Evolutionary conservation across 768 basidiomycete species (phyloP), one percentile per base, ranked within the genome.

Genomic region (Amylocystis lapponica): DNA sequence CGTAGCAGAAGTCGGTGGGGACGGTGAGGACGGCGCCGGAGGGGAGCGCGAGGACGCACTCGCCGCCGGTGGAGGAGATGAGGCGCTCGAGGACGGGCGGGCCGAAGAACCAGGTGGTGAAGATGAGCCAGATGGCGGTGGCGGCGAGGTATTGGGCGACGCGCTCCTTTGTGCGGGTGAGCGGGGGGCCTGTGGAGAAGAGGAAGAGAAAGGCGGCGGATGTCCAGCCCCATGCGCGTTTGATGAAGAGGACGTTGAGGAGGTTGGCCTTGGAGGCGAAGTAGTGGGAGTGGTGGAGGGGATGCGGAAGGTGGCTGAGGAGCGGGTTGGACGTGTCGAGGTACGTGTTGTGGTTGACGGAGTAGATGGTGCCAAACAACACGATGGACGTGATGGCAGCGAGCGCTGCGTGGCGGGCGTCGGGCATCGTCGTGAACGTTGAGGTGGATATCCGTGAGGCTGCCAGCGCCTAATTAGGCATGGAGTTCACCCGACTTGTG

Each of bases 141-240:
- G 78, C 81, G 27, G 72, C 53, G 23, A 63, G 39, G 74, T 75
- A 91, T 51, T 79, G 75, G 46, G 59, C 32, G 13, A 82, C 46
- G 32, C 82, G 70, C 17, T 61, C 41, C 9, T 53, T 46, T 1
- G 70, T 66, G 23, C 74, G 72, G 3, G 62, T 60, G 9, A 60
- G 56, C 2, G 67, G 59, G 4, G 83, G 76, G 49, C 75, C 74
- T 1, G 85, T 81, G 38, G 72, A 22, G 71, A 75, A 84, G 20
- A 74, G 67, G 42, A 74, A 53, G 42, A 81, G 56, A 54, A 88
- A 90, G 0, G 76, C 70, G 26, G 69, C 69, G 6, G 87, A 73
- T 1, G 92, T 93, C 92, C 93, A 96, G 0, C 67, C 89, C 93
- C 95, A 96, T 19, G 85, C 79, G 40, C 77, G 72, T 66, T 98